Evolutionary conservation across 2,329 filamentous ascomycete species (phyloP).

Genomic region (Aspergillus clavatus): DNA sequence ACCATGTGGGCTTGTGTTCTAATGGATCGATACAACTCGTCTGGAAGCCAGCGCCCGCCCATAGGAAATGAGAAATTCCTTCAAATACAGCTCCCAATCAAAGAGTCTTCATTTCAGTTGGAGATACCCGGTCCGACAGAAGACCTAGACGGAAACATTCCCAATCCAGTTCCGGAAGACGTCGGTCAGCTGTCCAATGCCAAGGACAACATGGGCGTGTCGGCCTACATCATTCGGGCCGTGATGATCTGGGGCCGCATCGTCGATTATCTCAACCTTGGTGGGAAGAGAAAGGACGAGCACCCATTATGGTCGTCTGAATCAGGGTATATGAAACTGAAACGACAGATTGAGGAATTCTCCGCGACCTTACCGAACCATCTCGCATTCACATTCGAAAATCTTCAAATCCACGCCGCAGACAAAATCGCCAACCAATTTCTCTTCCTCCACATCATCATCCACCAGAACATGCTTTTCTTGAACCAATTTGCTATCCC

Average conservation of each 20-base stretch:
- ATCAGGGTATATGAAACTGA: conserved; percentile 70
- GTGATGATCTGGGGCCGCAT: conserved; percentile 88
- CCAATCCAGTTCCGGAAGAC: conserved; percentile 57
- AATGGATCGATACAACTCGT: conserved; percentile 97
- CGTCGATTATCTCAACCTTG: conserved; percentile 84
- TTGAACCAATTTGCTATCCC: conserved; percentile 83
- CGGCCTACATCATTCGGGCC: conserved; percentile 79
- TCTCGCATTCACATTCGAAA: conserved; percentile 73
- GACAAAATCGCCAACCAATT: conserved; percentile 88
- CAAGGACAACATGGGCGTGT: conserved; percentile 86
- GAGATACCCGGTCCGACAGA: conserved; percentile 88
- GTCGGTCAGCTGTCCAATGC: conserved; percentile 62
- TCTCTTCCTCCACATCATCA: conserved; percentile 81
- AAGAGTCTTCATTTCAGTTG: conserved; percentile 82
- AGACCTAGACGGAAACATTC: conserved; percentile 66
- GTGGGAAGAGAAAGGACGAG: conserved; percentile 72
- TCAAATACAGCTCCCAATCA: conserved; percentile 83
- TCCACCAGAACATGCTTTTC: conserved; percentile 86
- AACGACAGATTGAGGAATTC: conserved; percentile 67
- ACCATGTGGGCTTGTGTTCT: conserved; percentile 98
- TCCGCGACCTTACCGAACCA: conserved; percentile 62
- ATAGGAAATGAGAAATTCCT: conserved; percentile 88
- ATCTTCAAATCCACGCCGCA: conserved; percentile 76
- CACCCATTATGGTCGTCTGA: conserved; percentile 75
- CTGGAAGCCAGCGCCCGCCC: conserved; percentile 83